Percentiles rank a stretch among this genome's conserved stretches.
Evolutionary conservation across 2,329 filamentous ascomycete species (phyloP).

Genomic region (Passalora sequoiae): DNA sequence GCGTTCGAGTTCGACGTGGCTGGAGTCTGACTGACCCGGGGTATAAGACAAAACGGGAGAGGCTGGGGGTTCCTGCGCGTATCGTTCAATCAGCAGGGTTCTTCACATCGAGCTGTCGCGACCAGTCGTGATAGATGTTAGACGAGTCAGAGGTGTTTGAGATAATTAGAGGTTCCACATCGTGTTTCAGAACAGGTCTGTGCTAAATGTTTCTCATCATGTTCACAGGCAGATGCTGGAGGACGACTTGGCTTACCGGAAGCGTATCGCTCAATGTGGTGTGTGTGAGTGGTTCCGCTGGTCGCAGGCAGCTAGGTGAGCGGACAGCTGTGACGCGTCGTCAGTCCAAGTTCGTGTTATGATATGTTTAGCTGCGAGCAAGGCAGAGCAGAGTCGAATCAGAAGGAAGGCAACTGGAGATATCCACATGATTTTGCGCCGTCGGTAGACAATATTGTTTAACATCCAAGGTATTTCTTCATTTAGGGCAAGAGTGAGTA

Average conservation of each 20-base stretch:
- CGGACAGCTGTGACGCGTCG: background rate
- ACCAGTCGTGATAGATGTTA: too few relatives aligned
- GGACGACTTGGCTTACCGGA: background rate
- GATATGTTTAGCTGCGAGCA: background rate
- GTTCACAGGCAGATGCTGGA: constrained; percentile 2
- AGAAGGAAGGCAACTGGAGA: constrained; percentile 7
- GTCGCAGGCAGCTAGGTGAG: background rate
- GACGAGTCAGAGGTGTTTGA: constrained; percentile 13
- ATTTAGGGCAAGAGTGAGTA: background rate
- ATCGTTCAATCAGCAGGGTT: too few relatives aligned
- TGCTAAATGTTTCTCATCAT: constrained; percentile 28
- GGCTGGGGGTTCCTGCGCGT: too few relatives aligned
- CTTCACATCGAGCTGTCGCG: too few relatives aligned
- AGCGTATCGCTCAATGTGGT: background rate
- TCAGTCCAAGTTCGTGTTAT: background rate
- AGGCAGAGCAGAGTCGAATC: background rate
- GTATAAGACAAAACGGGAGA: too few relatives aligned
- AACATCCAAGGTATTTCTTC: constrained; percentile 3
- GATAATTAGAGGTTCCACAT: constrained; percentile 23
- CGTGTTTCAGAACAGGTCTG: constrained; percentile 30
- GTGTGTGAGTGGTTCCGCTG: background rate
- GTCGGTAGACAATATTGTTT: constrained; percentile 1
- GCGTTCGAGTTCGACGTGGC: too few relatives aligned
- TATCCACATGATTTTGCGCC: constrained; percentile 5
- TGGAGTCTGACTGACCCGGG: too few relatives aligned